Evolutionary conservation across 345 rosid genomes (phyloP), one percentile per base, ranked within the genome.

Genomic region (Pelargonium nanum): DNA sequence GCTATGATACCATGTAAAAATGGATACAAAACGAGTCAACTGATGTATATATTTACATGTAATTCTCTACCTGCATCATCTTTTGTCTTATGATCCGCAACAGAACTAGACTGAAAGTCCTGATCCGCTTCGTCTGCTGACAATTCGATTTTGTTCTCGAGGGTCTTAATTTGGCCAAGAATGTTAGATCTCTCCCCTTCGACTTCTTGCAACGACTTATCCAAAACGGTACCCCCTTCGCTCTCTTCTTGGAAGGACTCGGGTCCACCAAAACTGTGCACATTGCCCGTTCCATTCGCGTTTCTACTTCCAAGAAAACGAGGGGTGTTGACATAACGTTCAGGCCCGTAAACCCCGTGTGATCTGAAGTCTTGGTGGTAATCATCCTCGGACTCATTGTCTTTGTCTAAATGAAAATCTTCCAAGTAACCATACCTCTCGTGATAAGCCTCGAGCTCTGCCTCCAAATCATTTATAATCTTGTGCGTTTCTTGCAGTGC

Each of bases 391-490:
- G 24, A 57, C 45, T 25, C 71, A 64, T 53, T 76, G 23, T 62
- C 74, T 21, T 56, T 65, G 5, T 54, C 74, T 55, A 63, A 68
- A 56, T 71, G 80, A 1, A 66, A 73, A 55, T 75, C 83, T 55
- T 52, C 55, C 56, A 89, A 61, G 73, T 15, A 60, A 51, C 92
- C 95, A 63, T 73, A 75, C 61, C 71, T 83, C 34, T 45, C 77
- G 70, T 87, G 81, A 58, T 80, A 93, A 44, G 65, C 85, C n/a
- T 83, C 88, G 26, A 89, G 65, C 65, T 87, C 86, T 25, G 79
- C 88, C 53, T 89, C 92, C 55, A 80, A 78, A 69, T 84, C 86
- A 1, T 45, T 52, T 19, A 87, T 77, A 63, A 82, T 64, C 58
- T 73, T 76, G 16, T 64, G 78, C 48, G 81, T 69, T 32, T 81